Evolutionary conservation across 108 stramenopile genomes (phyloP), one percentile per base, ranked within the genome.

Genomic region (Skeletonema grethae): DNA sequence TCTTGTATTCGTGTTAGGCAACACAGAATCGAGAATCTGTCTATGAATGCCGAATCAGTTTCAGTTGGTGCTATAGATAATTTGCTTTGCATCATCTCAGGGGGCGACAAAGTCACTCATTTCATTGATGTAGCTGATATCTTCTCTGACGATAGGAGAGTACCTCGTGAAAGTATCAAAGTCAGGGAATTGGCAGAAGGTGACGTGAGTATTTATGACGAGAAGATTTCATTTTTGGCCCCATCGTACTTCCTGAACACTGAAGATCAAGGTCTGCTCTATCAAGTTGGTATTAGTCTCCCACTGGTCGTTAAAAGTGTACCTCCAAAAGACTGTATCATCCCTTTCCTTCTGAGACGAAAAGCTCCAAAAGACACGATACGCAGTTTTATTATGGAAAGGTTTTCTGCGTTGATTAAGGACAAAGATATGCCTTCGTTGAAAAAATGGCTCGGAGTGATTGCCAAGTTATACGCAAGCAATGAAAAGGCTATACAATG

Each of bases 11-110:
- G 56, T 30, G 76, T 77, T 9, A 70, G 69, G 41, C 76, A 77
- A 24, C 68, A 70, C 28, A 45, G 69, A 57, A 48, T 65, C 31
- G 45, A 76, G 2, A 22, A 8, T 0, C 30, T 69, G 34, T 25
- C 53, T 5, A 16, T 41, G 20, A 43, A 48, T 31, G 12, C 50
- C 9, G 69, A 77, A 31, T 70, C 62, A 1, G 38, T 60, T 16
- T 65, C 46, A 57, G 67, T 76, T 5, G 76, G 76, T 20, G 64
- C 69, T 13, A 57, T 77, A 57, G 76, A 77, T 68, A 77, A 77
- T 64, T 39, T 77, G 30, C 32, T 77, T 15, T 77, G 63, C 24
- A 64, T 77, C 12, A 63, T 70, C 30, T 57, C 55, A 16, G 65
- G 41, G 46, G 58, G 53, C 34, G 18, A 61, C 13, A 69, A 70